These are phyloP conservation scores for Apiotrichum gamsii DNA, from an alignment of 1,284 basidiomycete species.

Conservation along the genomic window DNA sequence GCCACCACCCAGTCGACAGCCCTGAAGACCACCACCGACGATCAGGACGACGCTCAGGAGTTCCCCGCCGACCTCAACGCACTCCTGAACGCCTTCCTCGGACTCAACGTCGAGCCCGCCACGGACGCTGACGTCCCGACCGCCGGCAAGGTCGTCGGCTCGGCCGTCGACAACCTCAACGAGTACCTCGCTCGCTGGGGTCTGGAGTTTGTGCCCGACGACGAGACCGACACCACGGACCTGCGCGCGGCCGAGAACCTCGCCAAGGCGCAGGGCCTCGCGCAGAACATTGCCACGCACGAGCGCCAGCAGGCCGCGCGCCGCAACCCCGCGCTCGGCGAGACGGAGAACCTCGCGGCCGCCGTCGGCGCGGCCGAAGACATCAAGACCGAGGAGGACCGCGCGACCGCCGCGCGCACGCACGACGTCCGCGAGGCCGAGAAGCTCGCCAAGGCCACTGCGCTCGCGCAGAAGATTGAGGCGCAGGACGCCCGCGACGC, in stretches of 20 bases:
- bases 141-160: slow-evolving; percentile 13
- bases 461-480: neutral
- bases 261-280: neutral
- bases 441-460: neutral
- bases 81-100: slow-evolving; percentile 38
- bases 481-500: neutral
- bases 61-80: slow-evolving; percentile 37
- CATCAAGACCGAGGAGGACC: neutral
- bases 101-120: slow-evolving; percentile 32
- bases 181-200: slow-evolving; percentile 38
- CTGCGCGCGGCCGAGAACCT: neutral
- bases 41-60: neutral
- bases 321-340: no score
- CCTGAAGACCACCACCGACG: neutral
- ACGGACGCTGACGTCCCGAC: slow-evolving; percentile 13
- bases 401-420: slow-evolving; percentile 1
- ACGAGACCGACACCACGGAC: slow-evolving; percentile 7
- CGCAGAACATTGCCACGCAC: neutral
- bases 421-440: neutral
- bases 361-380: neutral
- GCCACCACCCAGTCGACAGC: neutral
- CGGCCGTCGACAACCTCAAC: slow-evolving; percentile 33
- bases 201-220: slow-evolving; percentile 37
- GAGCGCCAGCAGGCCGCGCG: no score
- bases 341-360: neutral